Evolutionary conservation across 2,329 filamentous ascomycete genomes (phyloP), one percentile per base, ranked within the genome.

Genomic region (Fusarium mundagurra): DNA sequence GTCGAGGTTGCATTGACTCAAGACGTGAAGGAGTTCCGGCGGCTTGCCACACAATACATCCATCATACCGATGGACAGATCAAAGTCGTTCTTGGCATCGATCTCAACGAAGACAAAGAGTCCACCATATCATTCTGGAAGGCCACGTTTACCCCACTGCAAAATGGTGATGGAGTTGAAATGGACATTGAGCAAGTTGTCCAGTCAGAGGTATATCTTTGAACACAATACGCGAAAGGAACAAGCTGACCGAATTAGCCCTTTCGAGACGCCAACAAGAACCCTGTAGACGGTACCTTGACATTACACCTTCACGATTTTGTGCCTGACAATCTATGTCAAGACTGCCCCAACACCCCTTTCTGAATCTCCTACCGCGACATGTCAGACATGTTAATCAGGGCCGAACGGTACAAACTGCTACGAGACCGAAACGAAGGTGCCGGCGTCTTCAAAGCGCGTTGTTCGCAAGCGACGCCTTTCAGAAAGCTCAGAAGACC

Each of bases 131-230:
- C 39, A n/a, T 22, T 43, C 0, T 43, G 13, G 39, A 43, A 43
- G 8, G 22, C 39, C 5, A 43, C 14, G 13, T 24, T 24, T 8
- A 43, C 4, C 8, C 22, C 13, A 24, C 0, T 2, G 0, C 39
- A 17, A 4, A 1, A 43, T n/a, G 3, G 0, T n/a, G 3, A 43
- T n/a, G 22, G 0, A 0, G 13, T 43, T 3, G 8, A n/a, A 0
- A 43, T 24, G 22, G 41, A 43, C 3, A 24, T 43, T 11, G 22
- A 24, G 14, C 41, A 8, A 43, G 41, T 43, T n/a, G 8, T 43
- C 6, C 39, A 7, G 39, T 2, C 39, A n/a, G 8, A 43, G 41
- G 14, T 43, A 43, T 5, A 6, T 24, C 14, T 17, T 24, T 3
- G 0, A 43, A 11, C 41, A 9, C 22, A 9, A 1, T 12, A 10